Conservation (phyloP, 2,329 filamentous ascomycete genomes). For the Parafenestella ontariensis region DNA sequence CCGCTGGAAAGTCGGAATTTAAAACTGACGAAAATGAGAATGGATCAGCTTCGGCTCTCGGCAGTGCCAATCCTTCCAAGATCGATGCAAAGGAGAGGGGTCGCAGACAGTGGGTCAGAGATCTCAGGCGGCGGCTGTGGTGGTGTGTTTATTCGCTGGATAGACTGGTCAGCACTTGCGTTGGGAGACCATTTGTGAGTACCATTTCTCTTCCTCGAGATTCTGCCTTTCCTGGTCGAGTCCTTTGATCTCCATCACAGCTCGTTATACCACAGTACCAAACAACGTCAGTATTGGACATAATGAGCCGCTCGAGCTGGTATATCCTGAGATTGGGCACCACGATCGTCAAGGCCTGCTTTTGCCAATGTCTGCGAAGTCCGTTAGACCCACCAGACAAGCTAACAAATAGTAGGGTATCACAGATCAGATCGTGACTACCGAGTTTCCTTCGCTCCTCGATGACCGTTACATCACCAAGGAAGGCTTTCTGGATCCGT, state of each 20-base stretch:
- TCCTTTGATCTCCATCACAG: background rate
- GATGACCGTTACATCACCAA: constrained; percentile 90
- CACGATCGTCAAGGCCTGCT: background rate
- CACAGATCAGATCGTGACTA: constrained; percentile 95
- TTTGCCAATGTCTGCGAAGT: background rate
- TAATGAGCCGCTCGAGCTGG: background rate
- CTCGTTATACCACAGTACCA: too few relatives aligned
- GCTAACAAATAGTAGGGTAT: constrained; percentile 60
- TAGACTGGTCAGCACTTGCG: constrained; percentile 91
- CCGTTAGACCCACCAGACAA: background rate
- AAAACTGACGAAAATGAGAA: constrained; percentile 45
- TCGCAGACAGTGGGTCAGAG: constrained; percentile 81
- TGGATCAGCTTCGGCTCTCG: constrained; percentile 18
- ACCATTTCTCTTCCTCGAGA: background rate
- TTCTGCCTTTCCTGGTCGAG: background rate
- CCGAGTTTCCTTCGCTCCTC: constrained; percentile 87
- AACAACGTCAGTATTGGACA: background rate
- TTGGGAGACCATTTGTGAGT: constrained; percentile 81
- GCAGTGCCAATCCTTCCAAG: constrained; percentile 34
- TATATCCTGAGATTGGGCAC: background rate
- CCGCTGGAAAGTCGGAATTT: constrained; percentile 28
- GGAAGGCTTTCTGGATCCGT: constrained; percentile 71
- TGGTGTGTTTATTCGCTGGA: constrained; percentile 98
- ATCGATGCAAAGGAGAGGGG: constrained; percentile 66
- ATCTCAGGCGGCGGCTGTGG: constrained; percentile 86